Conservation (phyloP, 2,329 filamentous ascomycete species). For the Pestalotiopsis sp. region DNA sequence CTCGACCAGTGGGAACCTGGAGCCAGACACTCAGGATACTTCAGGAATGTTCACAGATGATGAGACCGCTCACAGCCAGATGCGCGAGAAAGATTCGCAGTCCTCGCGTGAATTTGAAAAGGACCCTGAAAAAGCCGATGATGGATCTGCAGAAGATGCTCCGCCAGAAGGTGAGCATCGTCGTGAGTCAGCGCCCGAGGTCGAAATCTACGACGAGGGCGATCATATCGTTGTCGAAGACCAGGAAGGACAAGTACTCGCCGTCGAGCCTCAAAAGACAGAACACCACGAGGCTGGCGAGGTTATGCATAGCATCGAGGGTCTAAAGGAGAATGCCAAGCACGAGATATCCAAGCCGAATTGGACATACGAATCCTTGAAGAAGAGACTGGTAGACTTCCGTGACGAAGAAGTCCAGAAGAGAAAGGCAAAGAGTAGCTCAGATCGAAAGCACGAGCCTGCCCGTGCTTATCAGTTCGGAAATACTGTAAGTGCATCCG, state of each 20-base stretch:
- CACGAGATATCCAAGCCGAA: conserved; percentile 38
- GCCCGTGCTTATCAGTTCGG: conserved; percentile 87
- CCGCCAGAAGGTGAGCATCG: conserved; percentile 14
- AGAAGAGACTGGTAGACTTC: conserved; percentile 53
- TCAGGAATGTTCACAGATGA: conserved; percentile 20
- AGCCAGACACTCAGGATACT: conserved; percentile 26
- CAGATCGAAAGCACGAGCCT: conserved; percentile 63
- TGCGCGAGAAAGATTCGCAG: conserved; percentile 10
- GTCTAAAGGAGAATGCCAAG: conserved; percentile 34
- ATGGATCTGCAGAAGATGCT: conserved; percentile 18
- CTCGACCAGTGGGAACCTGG: conserved; percentile 18
- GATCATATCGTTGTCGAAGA: conserved; percentile 81
- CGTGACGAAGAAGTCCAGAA: conserved; percentile 64
- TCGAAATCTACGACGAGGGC: conserved; percentile 83
- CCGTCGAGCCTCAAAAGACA: conserved; percentile 54
- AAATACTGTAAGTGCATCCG: conserved; percentile 61
- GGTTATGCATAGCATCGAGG: conserved; percentile 19
- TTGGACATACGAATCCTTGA: conserved; percentile 49
- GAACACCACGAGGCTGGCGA: conserved; percentile 17
- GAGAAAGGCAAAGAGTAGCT: conserved; percentile 62
- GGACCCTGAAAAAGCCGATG: conserved; percentile 26
- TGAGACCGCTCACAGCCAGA: not conserved
- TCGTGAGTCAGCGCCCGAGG: conserved; percentile 24
- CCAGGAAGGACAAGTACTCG: conserved; percentile 82
- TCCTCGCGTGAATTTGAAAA: conserved; percentile 20